Evolutionary conservation across 2,329 filamentous ascomycete species (phyloP).

Genomic region (Leptographium wingfieldii): DNA sequence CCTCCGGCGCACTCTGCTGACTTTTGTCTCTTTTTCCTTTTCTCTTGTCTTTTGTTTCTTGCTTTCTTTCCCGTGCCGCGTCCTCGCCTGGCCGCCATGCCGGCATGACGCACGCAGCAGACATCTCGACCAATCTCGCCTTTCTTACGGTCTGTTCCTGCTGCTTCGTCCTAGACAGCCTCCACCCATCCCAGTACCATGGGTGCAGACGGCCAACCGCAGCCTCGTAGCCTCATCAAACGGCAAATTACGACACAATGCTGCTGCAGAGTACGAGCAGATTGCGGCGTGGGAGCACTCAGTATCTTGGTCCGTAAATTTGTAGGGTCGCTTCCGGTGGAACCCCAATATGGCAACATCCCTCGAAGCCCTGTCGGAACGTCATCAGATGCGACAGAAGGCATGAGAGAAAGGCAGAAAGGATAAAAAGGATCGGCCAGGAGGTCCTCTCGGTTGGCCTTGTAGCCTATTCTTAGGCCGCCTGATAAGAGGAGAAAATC

Average conservation of each 20-base stretch:
- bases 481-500: background rate
- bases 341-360: background rate
- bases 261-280: background rate
- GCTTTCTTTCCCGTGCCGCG: background rate
- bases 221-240: conserved; percentile 6
- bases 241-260: conserved; percentile 1
- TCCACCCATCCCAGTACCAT: background rate
- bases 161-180: background rate
- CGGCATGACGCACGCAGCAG: too few relatives aligned
- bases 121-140: too few relatives aligned
- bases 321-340: background rate
- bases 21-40: too few relatives aligned
- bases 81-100: background rate
- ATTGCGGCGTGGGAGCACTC: background rate
- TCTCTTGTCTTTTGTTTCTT: too few relatives aligned
- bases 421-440: background rate
- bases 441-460: background rate
- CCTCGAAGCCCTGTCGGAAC: background rate
- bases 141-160: background rate
- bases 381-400: background rate
- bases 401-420: background rate
- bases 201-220: background rate
- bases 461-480: background rate
- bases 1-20: too few relatives aligned
- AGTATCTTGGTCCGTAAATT: background rate